Evolutionary conservation across 2,329 filamentous ascomycete species (phyloP), one percentile per base, ranked within the genome.

Genomic region (Colletotrichum truncatum): DNA sequence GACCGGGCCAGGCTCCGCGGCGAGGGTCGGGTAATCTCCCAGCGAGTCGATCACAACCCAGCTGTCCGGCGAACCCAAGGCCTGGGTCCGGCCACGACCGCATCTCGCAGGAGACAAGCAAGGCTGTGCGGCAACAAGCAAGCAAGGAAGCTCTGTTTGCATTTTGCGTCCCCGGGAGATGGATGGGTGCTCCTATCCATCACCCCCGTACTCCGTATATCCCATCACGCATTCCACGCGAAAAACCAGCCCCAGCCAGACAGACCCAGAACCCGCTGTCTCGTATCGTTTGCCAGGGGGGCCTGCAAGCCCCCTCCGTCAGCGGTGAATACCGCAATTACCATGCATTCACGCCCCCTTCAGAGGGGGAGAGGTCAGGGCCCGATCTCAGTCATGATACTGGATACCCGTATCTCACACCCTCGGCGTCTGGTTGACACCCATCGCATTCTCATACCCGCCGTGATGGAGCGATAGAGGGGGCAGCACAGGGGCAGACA

Each of bases 301-400:
- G 9, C 30, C 18, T 48, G 10, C 25, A 30, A 43, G 12, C 43
- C 34, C 14, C 36, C 36, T 12, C 34, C 32, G 26, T 26, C 56
- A 36, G 56, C 48, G 55, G 43, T 60, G 58, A 34, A 39, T 54
- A 28, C 49, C 62, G n/a, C n/a, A 62, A 43, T 55, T 57, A 54
- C 26, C 25, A 23, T n/a, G n/a, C n/a, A n/a, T n/a, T n/a, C n/a
- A n/a, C n/a, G n/a, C n/a, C n/a, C n/a, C n/a, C n/a, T n/a, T n/a
- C n/a, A n/a, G n/a, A n/a, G n/a, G n/a, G n/a, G n/a, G n/a, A n/a
- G n/a, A n/a, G n/a, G n/a, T n/a, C 21, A 49, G 34, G 34, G 32
- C 30, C 39, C 26, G 49, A 62, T 43, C 21, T 62, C 39, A 49
- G 46, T n/a, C 49, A 55, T 45, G 28, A 30, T n/a, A n/a, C n/a